Conservation (phyloP, 192 early-diverging fungal genomes). For the Coemansia sp. region DNA sequence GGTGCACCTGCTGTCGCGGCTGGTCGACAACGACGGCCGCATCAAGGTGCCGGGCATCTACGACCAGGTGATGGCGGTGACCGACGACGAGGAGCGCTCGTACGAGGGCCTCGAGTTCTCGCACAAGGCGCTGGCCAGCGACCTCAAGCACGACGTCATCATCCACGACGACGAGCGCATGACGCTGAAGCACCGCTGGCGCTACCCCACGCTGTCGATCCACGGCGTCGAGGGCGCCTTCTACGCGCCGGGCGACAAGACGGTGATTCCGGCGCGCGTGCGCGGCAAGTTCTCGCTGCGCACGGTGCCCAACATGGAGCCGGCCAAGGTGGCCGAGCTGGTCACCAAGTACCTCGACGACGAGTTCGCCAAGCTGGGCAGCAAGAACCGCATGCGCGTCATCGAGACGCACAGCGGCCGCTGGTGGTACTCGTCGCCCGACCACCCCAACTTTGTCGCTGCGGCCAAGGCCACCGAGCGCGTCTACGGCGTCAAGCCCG, state of each 20-base stretch:
- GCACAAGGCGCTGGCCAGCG: constrained; percentile 55
- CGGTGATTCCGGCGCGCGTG: constrained; percentile 93
- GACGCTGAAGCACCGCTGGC: constrained; percentile 89
- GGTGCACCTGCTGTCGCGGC: constrained; percentile 72
- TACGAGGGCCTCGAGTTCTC: constrained; percentile 83
- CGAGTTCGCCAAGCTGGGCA: constrained; percentile 88
- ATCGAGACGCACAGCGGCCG: constrained; percentile 80
- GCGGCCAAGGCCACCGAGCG: constrained; percentile 86
- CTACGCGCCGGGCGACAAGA: constrained; percentile 90
- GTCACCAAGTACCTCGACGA: constrained; percentile 70
- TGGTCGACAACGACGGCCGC: constrained; percentile 81
- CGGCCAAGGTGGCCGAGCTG: constrained; percentile 68
- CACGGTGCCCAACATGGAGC: constrained; percentile 91
- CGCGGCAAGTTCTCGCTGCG: constrained; percentile 98
- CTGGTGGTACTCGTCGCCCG: constrained; percentile 85
- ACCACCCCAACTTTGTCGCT: constrained; percentile 93
- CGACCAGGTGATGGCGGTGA: constrained; percentile 85
- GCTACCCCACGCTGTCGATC: constrained; percentile 91
- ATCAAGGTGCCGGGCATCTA: constrained; percentile 90
- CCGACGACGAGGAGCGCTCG: constrained; percentile 73
- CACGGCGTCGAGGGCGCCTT: constrained; percentile 99
- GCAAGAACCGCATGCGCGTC: constrained; percentile 80
- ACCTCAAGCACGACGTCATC: constrained; percentile 74
- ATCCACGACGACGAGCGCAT: constrained; percentile 74
- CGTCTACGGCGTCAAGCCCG: constrained; percentile 89